Base-by-base conservation (phyloP, 2,329 filamentous ascomycete species). In the Cladophialophora exuberans region DNA sequence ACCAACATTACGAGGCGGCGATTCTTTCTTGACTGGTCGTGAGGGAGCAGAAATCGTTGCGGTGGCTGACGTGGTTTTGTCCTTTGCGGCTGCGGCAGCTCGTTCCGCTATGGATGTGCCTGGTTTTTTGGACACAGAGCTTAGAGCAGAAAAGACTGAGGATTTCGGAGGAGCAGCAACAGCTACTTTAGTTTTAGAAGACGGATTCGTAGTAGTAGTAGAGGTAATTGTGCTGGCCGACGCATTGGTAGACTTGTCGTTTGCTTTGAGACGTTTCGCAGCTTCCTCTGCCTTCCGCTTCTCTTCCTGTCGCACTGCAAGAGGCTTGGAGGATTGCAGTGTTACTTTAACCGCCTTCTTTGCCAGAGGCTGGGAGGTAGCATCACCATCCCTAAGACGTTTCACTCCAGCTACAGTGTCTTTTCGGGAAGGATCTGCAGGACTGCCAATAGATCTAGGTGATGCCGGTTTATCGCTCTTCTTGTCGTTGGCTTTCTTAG, bases 51-150 rank as follows among this genome's bases (percentile, higher is more conserved):
- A 54, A 35, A 69, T 62, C 17, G 62, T 41, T 11, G 38, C 38
- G 15, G 53, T 47, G 15, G 69, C 67, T 4, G 72, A 70, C 1
- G 71, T 68, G 0, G 70, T 68, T 31, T 63, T 63, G 17, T 64
- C 64, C 56, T 68, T 66, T 15, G 54, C 52, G 25, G 62, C 59
- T 1, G 74, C 73, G 0, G 75, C 74, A n/a, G 73, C 74, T 59
- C 75, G 68, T 50, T 76, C 76, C 7, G 76, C 75, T 66, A 77
- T 77, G 1, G 76, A 77, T 10, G 76, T 79, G 23, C 77, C 77
- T 9, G 76, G 77, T 56, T 73, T 73, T 56, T 79, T 79, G 3
- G 76, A 77, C 11, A 75, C 77, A 9, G 77, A 79, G 58, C 70
- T 69, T 53, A 79, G 62, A 53, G 71, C 74, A 23, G 74, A 72